Evolutionary conservation across 352 stramenopile genomes (phyloP).

Genomic region (Phytophthora multivora): DNA sequence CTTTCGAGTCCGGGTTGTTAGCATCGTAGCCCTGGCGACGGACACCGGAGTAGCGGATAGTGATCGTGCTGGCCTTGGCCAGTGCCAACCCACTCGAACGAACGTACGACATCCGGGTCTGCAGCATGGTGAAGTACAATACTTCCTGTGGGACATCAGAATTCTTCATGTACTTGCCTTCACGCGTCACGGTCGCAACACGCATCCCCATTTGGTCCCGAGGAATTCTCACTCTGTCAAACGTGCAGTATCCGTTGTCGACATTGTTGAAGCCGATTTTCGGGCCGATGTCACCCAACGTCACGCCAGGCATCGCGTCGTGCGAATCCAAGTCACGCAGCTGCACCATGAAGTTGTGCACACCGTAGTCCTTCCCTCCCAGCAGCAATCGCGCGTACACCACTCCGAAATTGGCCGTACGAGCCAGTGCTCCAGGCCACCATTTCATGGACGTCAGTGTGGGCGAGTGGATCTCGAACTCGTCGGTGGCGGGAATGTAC

Average conservation of each 20-base stretch:
- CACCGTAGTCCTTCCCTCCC: constrained; percentile 83
- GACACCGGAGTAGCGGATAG: constrained; percentile 94
- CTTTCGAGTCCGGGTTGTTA: constrained; percentile 49
- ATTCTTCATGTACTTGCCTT: constrained; percentile 73
- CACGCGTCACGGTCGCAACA: constrained; percentile 52
- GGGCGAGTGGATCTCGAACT: constrained; percentile 95
- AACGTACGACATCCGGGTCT: constrained; percentile 75
- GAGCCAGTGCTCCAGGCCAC: constrained; percentile 95
- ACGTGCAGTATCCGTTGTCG: constrained; percentile 70
- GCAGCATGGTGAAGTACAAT: constrained; percentile 85
- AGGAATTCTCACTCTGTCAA: constrained; percentile 63
- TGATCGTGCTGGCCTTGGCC: constrained; percentile 91
- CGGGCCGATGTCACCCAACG: constrained; percentile 64
- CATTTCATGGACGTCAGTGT: constrained; percentile 96
- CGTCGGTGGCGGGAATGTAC: constrained; percentile 88
- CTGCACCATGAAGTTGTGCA: constrained; percentile 97
- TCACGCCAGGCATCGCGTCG: constrained; percentile 52
- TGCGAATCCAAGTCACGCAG: constrained; percentile 90
- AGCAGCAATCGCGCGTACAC: constrained; percentile 91
- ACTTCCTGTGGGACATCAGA: constrained; percentile 50
- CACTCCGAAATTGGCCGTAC: constrained; percentile 92
- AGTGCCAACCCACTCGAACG: constrained; percentile 56
- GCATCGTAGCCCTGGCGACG: constrained; percentile 86
- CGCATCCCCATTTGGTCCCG: constrained; percentile 75
- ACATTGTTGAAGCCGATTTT: constrained; percentile 82